Evolutionary conservation across 805 yeast species (phyloP).

Genomic region (Myxozyma geophila): DNA sequence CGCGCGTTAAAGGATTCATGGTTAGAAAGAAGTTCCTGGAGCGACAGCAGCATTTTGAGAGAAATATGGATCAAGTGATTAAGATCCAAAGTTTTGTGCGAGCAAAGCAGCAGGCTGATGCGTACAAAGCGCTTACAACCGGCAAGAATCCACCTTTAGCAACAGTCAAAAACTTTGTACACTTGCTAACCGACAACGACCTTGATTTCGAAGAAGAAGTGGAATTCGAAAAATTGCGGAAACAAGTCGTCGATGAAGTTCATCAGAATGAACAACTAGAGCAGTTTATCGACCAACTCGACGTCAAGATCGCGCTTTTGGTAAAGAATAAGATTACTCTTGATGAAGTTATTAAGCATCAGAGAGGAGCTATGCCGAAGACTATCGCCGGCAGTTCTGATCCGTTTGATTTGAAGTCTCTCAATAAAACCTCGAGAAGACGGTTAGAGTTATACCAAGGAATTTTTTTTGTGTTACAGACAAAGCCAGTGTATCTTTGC

Average conservation of each 20-base stretch:
- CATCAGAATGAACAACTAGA: conserved; percentile 72
- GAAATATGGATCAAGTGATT: conserved; percentile 63
- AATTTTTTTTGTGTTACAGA: conserved; percentile 79
- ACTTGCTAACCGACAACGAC: conserved; percentile 71
- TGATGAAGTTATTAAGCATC: conserved; percentile 63
- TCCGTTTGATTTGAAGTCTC: conserved; percentile 47
- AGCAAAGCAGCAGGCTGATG: conserved; percentile 67
- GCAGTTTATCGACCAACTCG: conserved; percentile 72
- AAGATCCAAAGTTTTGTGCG: conserved; percentile 76
- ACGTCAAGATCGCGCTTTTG: conserved; percentile 74
- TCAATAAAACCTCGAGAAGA: conserved; percentile 48
- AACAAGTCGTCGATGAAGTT: conserved; percentile 71
- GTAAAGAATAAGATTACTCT: conserved; percentile 79
- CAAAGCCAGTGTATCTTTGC: conserved; percentile 74
- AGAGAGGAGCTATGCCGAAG: conserved; percentile 45
- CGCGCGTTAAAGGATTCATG: conserved; percentile 44
- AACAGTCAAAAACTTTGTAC: conserved; percentile 76
- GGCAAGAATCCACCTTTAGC: conserved; percentile 77
- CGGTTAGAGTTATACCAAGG: conserved; percentile 74
- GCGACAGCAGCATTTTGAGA: conserved; percentile 55
- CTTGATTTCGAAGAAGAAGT: conserved; percentile 77
- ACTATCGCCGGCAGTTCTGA: conserved; percentile 39
- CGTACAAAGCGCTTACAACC: conserved; percentile 72
- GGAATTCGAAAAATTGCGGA: conserved; percentile 67
- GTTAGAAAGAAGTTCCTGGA: conserved; percentile 39